Evolutionary conservation across 345 rosid species (phyloP).

Genomic region (Brassica carinata): DNA sequence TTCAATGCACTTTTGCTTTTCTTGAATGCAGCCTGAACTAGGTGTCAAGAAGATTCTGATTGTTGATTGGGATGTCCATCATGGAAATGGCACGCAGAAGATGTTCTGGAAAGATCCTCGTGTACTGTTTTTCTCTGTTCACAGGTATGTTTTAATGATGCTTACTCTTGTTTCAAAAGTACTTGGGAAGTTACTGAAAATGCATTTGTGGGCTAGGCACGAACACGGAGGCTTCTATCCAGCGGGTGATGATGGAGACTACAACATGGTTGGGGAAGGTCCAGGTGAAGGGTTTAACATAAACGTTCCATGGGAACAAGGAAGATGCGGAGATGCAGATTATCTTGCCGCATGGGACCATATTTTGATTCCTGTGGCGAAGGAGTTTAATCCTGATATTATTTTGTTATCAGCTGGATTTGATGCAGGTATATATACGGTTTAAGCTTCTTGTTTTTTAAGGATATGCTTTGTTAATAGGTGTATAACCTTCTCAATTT

Average conservation of each 20-base stretch:
- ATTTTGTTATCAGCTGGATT: neutral
- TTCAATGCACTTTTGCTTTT: neutral
- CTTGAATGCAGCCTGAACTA: constrained; percentile 57
- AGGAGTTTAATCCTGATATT: neutral
- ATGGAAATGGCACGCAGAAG: constrained; percentile 95
- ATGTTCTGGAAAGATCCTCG: constrained; percentile 90
- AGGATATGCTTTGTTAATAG: neutral
- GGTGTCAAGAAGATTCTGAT: constrained; percentile 78
- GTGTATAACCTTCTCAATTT: constrained; percentile 10
- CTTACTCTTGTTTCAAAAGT: neutral
- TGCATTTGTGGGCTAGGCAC: neutral
- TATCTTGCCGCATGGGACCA: neutral
- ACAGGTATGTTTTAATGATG: constrained; percentile 51
- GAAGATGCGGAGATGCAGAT: neutral
- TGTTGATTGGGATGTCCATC: constrained; percentile 99
- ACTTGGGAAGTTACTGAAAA: too few species aligned
- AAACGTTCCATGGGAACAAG: neutral
- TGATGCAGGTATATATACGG: neutral
- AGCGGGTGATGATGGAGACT: neutral
- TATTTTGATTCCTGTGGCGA: neutral
- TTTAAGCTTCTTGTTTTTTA: neutral
- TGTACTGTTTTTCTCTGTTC: constrained; percentile 94
- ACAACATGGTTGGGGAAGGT: neutral
- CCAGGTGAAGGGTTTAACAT: neutral
- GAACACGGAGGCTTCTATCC: neutral